A percentile compares a stretch with the other conserved stretches of the same genome.
These are phyloP conservation scores for Geotrichum histeridarum DNA, from an alignment of 1,139 yeast species.

Conservation along the genomic window DNA sequence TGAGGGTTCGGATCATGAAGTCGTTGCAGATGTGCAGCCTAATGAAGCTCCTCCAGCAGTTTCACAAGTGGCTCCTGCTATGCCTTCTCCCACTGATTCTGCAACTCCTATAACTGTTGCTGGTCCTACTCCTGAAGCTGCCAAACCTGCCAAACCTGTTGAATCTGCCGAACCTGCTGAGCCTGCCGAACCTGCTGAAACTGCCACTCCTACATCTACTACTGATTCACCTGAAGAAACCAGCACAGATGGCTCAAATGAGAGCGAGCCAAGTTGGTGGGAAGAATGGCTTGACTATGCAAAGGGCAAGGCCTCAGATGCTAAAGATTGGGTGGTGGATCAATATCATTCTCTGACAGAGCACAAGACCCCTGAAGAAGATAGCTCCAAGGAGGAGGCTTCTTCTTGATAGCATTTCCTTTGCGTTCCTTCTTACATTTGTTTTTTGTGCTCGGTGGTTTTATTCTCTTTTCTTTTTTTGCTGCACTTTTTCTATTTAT, in stretches of 20 bases:
- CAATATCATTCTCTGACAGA: slow-evolving; percentile 11
- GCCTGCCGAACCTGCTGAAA: neutral
- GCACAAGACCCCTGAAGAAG: neutral
- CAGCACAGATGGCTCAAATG: neutral
- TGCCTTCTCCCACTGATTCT: neutral
- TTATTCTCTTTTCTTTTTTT: neutral
- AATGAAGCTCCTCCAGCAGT: slow-evolving; percentile 3
- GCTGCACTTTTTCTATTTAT: neutral
- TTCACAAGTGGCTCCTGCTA: neutral
- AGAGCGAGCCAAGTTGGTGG: slow-evolving; percentile 11
- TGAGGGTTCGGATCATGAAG: slow-evolving; percentile 14
- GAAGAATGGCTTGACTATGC: slow-evolving; percentile 22
- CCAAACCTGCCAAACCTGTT: slow-evolving; percentile 21
- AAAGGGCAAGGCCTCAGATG: slow-evolving; percentile 14
- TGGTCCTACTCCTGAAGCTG: neutral
- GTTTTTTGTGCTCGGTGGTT: neutral
- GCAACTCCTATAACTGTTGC: slow-evolving; percentile 8
- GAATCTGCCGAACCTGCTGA: slow-evolving; percentile 22
- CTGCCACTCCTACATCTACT: slow-evolving; percentile 15
- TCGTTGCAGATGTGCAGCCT: slow-evolving; percentile 14
- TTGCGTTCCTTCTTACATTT: neutral
- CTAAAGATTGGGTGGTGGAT: slow-evolving; percentile 16
- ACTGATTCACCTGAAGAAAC: neutral
- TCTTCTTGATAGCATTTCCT: neutral
- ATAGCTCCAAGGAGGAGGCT: neutral